Evolutionary conservation across 2,329 filamentous ascomycete species (phyloP).

Genomic region (Grosmannia serpens): DNA sequence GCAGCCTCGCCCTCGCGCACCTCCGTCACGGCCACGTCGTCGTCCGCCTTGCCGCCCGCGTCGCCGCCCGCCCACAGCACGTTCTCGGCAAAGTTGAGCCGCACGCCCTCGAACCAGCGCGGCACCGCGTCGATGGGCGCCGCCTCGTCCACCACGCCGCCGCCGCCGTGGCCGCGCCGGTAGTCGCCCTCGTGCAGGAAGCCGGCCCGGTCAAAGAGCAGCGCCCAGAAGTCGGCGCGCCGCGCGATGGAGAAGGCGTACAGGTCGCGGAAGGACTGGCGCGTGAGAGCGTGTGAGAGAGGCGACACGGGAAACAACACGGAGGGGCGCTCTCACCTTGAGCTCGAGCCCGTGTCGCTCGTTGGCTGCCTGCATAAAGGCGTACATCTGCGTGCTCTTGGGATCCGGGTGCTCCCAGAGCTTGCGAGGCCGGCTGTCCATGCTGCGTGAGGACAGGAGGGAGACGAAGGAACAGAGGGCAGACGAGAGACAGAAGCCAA

Average conservation of each 20-base stretch:
- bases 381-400: slow-evolving; percentile 50
- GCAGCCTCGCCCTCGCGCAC: slow-evolving; percentile 50
- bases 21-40: slow-evolving; percentile 59
- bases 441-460: neutral
- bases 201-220: slow-evolving; percentile 47
- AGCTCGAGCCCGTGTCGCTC: slow-evolving; percentile 42
- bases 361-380: slow-evolving; percentile 57
- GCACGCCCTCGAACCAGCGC: slow-evolving; percentile 64
- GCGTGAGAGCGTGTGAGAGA: neutral
- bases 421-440: slow-evolving; percentile 33
- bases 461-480: neutral
- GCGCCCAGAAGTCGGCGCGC: slow-evolving; percentile 53
- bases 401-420: slow-evolving; percentile 58
- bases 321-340: slow-evolving; percentile 39
- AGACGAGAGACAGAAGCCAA: neutral
- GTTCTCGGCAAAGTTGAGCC: slow-evolving; percentile 72
- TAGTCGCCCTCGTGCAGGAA: slow-evolving; percentile 54
- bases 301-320: too few species aligned
- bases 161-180: slow-evolving; percentile 8
- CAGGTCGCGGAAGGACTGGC: slow-evolving; percentile 49
- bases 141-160: slow-evolving; percentile 54
- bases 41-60: slow-evolving; percentile 56
- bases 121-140: slow-evolving; percentile 61
- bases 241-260: slow-evolving; percentile 56
- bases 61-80: slow-evolving; percentile 46